Conservation (phyloP, 805 yeast genomes). For the Geotrichum ghanense region DNA sequence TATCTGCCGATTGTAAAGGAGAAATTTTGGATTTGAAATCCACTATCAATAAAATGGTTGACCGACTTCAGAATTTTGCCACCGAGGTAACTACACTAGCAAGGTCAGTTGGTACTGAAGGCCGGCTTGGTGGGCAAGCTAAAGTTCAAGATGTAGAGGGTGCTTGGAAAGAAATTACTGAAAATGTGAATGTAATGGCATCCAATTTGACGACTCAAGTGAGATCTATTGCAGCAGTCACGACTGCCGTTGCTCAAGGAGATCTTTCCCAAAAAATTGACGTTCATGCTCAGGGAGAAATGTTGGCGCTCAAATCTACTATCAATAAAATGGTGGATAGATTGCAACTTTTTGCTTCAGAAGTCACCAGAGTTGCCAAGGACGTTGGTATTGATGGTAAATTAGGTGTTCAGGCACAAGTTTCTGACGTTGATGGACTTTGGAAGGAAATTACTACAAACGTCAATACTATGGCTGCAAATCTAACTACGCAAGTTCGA, state of each 20-base stretch:
- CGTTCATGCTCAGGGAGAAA: constrained; percentile 86
- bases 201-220: constrained; percentile 78
- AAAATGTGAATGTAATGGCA: constrained; percentile 83
- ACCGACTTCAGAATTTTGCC: constrained; percentile 68
- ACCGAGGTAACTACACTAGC: constrained; percentile 81
- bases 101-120: constrained; percentile 81
- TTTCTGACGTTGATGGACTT: constrained; percentile 78
- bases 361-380: constrained; percentile 80
- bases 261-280: constrained; percentile 76
- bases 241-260: constrained; percentile 87
- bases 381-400: constrained; percentile 93
- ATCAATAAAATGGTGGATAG: constrained; percentile 91
- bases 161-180: constrained; percentile 75
- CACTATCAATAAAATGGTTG: constrained; percentile 84
- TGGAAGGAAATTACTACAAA: constrained; percentile 90
- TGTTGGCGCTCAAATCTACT: constrained; percentile 72
- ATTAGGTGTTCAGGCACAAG: constrained; percentile 86
- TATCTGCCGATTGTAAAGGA: constrained; percentile 78
- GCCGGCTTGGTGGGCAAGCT: constrained; percentile 83
- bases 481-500: constrained; percentile 81
- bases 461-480: constrained; percentile 91
- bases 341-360: constrained; percentile 75
- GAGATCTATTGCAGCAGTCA: constrained; percentile 79
- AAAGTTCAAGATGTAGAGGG: constrained; percentile 72
- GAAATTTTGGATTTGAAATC: constrained; percentile 69